phyloP scores from a whole-genome alignment of 2,329 filamentous ascomycete genomes.

The Ophioceras dolichostomum region DNA sequence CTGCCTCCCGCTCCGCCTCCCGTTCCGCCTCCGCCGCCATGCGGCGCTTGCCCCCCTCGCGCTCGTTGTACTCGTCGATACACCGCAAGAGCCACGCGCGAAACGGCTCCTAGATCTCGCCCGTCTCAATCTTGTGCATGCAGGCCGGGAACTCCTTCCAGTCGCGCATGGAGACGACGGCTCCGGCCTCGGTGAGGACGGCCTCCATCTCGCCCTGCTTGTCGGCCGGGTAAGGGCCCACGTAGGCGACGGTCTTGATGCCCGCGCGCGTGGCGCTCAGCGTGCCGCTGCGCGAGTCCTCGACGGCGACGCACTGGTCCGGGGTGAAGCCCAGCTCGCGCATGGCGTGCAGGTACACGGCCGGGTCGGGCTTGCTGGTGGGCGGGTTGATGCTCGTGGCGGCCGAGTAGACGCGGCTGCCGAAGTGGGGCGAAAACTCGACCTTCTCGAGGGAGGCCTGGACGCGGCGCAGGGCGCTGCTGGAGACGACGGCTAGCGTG shows the following conservation, averaged over 20 bases:
- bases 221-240: slow-evolving; percentile 58
- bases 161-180: slow-evolving; percentile 46
- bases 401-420: slow-evolving; percentile 67
- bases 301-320: slow-evolving; percentile 64
- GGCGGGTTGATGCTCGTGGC: slow-evolving; percentile 66
- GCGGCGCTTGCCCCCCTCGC: too few species aligned
- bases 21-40: not conserved
- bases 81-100: not conserved
- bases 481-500: slow-evolving; percentile 68
- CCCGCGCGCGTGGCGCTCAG: slow-evolving; percentile 61
- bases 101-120: slow-evolving; percentile 10
- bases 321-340: slow-evolving; percentile 60
- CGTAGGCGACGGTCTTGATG: slow-evolving; percentile 75
- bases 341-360: slow-evolving; percentile 72
- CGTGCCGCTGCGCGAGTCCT: slow-evolving; percentile 81
- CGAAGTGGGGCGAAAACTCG: slow-evolving; percentile 69
- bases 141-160: slow-evolving; percentile 42
- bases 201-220: slow-evolving; percentile 55
- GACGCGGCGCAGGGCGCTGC: slow-evolving; percentile 67
- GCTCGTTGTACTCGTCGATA: not conserved
- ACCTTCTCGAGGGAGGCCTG: slow-evolving; percentile 68
- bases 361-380: slow-evolving; percentile 85
- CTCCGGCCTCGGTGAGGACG: slow-evolving; percentile 47
- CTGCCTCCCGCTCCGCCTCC: too few species aligned
- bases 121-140: slow-evolving; percentile 33